Evolutionary conservation across 164 flowering plant species (phyloP).

Genomic region (Kingdonia uniflora): DNA sequence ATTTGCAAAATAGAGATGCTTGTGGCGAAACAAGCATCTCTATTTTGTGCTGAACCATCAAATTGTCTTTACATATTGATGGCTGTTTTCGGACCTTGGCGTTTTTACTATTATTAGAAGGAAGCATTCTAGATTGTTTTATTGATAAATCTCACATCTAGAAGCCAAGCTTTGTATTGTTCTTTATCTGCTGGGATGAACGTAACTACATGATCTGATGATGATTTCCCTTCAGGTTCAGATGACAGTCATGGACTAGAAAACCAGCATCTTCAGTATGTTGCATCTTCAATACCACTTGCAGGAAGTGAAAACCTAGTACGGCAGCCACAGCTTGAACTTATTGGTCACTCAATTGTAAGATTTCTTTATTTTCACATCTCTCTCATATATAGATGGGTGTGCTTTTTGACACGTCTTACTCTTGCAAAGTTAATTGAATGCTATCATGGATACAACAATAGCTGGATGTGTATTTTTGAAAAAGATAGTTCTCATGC

Average conservation of each 20-base stretch:
- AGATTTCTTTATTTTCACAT: slow-evolving; percentile 11
- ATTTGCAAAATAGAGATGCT: too few relatives aligned
- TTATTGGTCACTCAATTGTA: slow-evolving; percentile 85
- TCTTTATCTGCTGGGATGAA: not conserved
- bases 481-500: too few relatives aligned
- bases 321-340: slow-evolving; percentile 69
- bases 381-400: not conserved
- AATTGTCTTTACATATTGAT: not conserved
- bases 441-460: too few relatives aligned
- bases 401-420: too few relatives aligned
- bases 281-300: slow-evolving; percentile 26
- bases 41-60: too few relatives aligned
- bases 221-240: slow-evolving; percentile 12
- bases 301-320: slow-evolving; percentile 31
- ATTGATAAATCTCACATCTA: not conserved
- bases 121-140: not conserved
- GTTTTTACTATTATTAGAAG: not conserved
- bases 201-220: not conserved
- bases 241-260: slow-evolving; percentile 30
- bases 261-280: slow-evolving; percentile 26
- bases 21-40: too few relatives aligned
- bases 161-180: not conserved
- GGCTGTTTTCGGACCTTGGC: not conserved
- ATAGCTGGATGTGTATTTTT: too few relatives aligned
- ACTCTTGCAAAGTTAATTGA: not conserved